These are phyloP conservation scores for Chaetomium cochliodes DNA, from an alignment of 495 filamentous ascomycete species.

Conservation along the genomic window DNA sequence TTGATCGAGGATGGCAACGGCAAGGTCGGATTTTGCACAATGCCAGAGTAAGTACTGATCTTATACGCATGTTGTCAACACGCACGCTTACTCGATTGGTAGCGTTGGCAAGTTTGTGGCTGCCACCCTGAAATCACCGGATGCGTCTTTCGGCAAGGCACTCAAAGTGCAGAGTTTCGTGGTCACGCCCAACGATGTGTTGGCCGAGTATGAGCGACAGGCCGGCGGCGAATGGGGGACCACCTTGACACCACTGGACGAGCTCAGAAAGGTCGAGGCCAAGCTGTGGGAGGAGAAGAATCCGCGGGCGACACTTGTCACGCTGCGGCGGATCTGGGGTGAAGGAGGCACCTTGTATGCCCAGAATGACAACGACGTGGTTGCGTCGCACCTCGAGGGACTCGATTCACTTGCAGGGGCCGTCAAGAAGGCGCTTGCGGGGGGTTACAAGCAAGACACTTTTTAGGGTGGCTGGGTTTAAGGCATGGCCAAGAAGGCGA, in stretches of 20 bases:
- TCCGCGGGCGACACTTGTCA: constrained; percentile 55
- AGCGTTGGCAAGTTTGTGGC: constrained; percentile 67
- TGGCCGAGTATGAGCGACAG: constrained; percentile 65
- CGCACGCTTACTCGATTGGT: constrained; percentile 15
- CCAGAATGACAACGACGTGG: constrained; percentile 60
- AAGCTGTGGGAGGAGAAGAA: constrained; percentile 54
- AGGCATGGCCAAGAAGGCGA: background rate
- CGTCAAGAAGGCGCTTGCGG: constrained; percentile 43
- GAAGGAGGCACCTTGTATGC: constrained; percentile 70
- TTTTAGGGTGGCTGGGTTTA: constrained; percentile 20
- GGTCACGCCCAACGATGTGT: constrained; percentile 58
- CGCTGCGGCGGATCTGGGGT: constrained; percentile 67
- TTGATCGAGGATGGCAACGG: constrained; percentile 57
- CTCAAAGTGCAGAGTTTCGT: constrained; percentile 72
- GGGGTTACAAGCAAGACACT: constrained; percentile 34
- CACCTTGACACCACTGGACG: constrained; percentile 51
- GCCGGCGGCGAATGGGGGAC: constrained; percentile 57
- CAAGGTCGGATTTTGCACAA: constrained; percentile 62
- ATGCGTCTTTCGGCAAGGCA: constrained; percentile 52
- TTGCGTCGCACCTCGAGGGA: constrained; percentile 49
- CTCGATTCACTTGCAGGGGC: constrained; percentile 51
- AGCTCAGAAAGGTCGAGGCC: constrained; percentile 53
- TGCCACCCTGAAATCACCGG: constrained; percentile 56
- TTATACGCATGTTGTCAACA: background rate
- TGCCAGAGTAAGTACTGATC: constrained; percentile 62